Percentiles rank a stretch among this genome's conserved stretches.
phyloP scores from a whole-genome alignment of 2,329 filamentous ascomycete genomes.

The Gaeumannomyces sp. region DNA sequence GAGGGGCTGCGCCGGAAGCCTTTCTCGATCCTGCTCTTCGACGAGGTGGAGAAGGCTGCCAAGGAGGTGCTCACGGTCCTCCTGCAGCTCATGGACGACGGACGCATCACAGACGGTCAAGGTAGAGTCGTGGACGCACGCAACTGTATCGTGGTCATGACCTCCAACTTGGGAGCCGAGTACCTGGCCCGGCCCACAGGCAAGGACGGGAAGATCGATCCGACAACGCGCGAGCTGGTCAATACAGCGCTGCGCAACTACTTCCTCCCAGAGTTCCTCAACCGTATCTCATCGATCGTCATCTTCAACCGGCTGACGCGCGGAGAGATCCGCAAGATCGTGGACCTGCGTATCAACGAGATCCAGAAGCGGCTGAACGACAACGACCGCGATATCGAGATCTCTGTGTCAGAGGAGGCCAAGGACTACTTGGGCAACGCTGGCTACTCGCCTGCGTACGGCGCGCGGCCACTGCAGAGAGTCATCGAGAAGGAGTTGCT shows the following conservation, averaged over 20 bases:
- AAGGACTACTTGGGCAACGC: slow-evolving; percentile 89
- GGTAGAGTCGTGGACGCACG: slow-evolving; percentile 89
- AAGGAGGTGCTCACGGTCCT: slow-evolving; percentile 96
- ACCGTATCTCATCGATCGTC: slow-evolving; percentile 91
- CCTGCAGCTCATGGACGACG: slow-evolving; percentile 99
- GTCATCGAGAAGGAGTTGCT: slow-evolving; percentile 97
- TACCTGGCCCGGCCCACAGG: slow-evolving; percentile 75
- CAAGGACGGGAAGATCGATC: slow-evolving; percentile 79
- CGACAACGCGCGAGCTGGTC: slow-evolving; percentile 78
- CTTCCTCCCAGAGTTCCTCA: slow-evolving; percentile 97
- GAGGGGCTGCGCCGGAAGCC: slow-evolving; percentile 89
- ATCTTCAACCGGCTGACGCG: slow-evolving; percentile 97
- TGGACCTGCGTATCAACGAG: slow-evolving; percentile 80
- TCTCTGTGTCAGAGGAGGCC: slow-evolving; percentile 76
- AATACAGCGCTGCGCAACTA: slow-evolving; percentile 88
- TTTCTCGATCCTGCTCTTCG: slow-evolving; percentile 96
- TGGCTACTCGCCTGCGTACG: slow-evolving; percentile 93
- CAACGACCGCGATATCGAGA: slow-evolving; percentile 80
- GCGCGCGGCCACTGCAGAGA: slow-evolving; percentile 78
- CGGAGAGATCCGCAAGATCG: slow-evolving; percentile 87
- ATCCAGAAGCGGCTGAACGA: slow-evolving; percentile 85
- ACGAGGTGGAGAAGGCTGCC: slow-evolving; percentile 97
- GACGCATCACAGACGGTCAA: slow-evolving; percentile 96
- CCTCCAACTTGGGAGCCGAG: slow-evolving; percentile 92
- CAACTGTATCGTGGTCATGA: slow-evolving; percentile 99